These are phyloP conservation scores for Penicillium janthinellum DNA, from an alignment of 2,329 filamentous ascomycete genomes.

Conservation along the genomic window DNA sequence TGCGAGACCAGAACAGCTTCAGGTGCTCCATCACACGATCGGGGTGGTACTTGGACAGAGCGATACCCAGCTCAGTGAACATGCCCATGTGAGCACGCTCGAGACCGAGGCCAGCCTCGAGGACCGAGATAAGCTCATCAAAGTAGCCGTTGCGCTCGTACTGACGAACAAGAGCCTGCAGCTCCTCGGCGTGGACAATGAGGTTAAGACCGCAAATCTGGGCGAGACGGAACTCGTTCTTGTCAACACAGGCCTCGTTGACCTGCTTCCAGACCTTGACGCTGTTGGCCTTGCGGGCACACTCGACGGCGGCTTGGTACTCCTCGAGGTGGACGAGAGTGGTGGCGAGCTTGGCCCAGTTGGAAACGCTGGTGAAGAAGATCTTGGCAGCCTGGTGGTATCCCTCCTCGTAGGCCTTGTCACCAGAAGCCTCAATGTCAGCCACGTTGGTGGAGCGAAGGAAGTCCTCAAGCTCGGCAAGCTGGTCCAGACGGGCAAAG, in stretches of 20 bases:
- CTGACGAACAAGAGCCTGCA: slow-evolving; percentile 89
- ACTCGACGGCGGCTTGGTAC: slow-evolving; percentile 97
- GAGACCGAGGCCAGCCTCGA: slow-evolving; percentile 92
- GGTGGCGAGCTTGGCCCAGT: slow-evolving; percentile 98
- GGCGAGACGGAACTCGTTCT: slow-evolving; percentile 98
- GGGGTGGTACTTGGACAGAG: slow-evolving; percentile 90
- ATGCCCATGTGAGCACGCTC: slow-evolving; percentile 95
- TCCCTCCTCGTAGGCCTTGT: slow-evolving; percentile 95
- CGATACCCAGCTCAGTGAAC: slow-evolving; percentile 92
- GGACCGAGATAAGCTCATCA: slow-evolving; percentile 90
- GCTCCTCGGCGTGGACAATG: slow-evolving; percentile 94
- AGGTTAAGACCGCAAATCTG: slow-evolving; percentile 99
- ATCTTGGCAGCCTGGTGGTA: slow-evolving; percentile 97
- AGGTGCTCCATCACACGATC: slow-evolving; percentile 98
- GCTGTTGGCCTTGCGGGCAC: slow-evolving; percentile 96
- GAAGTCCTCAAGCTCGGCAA: slow-evolving; percentile 95
- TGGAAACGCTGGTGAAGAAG: slow-evolving; percentile 97
- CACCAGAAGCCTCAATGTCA: slow-evolving; percentile 93
- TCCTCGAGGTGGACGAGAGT: slow-evolving; percentile 96
- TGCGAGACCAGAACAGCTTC: slow-evolving; percentile 96
- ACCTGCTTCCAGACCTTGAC: slow-evolving; percentile 99
- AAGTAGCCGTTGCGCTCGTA: slow-evolving; percentile 98
- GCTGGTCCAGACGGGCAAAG: slow-evolving; percentile 87
- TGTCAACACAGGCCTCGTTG: slow-evolving; percentile 90
- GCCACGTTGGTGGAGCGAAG: slow-evolving; percentile 89